Base-by-base conservation (phyloP, 371 early-diverging fungal genomes). In the Mucor saturninus region DNA sequence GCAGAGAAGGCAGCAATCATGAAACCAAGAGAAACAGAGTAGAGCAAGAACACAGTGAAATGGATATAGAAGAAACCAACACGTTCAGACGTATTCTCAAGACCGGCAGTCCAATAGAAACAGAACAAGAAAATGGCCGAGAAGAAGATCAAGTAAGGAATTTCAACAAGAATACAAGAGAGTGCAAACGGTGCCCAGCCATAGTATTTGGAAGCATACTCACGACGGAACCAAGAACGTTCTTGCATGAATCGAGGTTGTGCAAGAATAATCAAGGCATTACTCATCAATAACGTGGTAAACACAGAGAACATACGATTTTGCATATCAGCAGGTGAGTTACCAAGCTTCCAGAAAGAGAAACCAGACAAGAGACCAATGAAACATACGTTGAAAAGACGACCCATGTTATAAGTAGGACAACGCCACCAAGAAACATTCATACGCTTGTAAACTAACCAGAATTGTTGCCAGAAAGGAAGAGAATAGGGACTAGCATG, bases 271-370 rank as follows among this genome's bases (percentile, higher is more conserved):
- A 91, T 87, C 15, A 91, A 71, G 7, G 89, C 75, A 30, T 88
- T 79, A 14, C 83, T 85, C 72, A 92, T 80, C 39, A 86, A 79
- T 32, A 88, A 67, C 3, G 89, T 83, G 69, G 86, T 82, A 73
- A 92, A 92, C 38, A 92, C 77, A 40, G 87, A 87, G 71, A 92
- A 91, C 58, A 89, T 79, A 58, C 89, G 80, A 65, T 89, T 89
- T 59, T 89, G 88, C 63, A 89, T 78, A 55, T 91, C 92, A 26
- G 79, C 61, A 21, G 85, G 74, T 28, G 84, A 72, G 54, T 74
- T 40, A 14, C 79, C 79, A 4, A 86, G 73, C 51, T 88, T 83
- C 83, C 80, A 89, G 75, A 88, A 94, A 4, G 91, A 83, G 80
- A 94, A 88, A 42, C 92, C 93, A 59, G 88, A 83, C 43, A 89